Evolutionary conservation across 2,329 filamentous ascomycete genomes (phyloP).

Genomic region (Aspergillus sp.): DNA sequence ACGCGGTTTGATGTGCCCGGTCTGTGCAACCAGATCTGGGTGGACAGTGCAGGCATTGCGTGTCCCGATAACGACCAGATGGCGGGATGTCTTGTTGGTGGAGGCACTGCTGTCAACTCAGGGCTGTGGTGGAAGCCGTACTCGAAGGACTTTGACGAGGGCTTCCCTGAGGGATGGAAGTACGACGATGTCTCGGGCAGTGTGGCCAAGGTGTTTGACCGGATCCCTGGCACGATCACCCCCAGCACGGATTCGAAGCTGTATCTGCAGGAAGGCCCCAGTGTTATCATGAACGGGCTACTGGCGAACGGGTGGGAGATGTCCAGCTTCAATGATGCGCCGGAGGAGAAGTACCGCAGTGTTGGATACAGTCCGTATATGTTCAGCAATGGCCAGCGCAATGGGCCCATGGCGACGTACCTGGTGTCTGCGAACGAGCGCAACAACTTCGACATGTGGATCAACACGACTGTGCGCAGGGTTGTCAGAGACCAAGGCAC

Average conservation of each 20-base stretch:
- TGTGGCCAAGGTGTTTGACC: constrained; percentile 62
- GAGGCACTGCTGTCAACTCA: constrained; percentile 31
- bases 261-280: constrained; percentile 67
- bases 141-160: constrained; percentile 65
- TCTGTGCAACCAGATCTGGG: constrained; percentile 67
- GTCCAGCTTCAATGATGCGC: constrained; percentile 60
- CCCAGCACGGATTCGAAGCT: constrained; percentile 66
- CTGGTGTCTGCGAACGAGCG: constrained; percentile 61
- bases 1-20: constrained; percentile 29
- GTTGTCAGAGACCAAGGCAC: constrained; percentile 63
- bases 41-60: constrained; percentile 41
- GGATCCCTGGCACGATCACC: constrained; percentile 68
- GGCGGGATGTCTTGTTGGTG: constrained; percentile 27
- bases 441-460: constrained; percentile 66
- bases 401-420: constrained; percentile 71
- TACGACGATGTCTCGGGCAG: constrained; percentile 60
- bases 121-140: constrained; percentile 49
- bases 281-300: constrained; percentile 62
- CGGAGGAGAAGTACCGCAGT: constrained; percentile 64
- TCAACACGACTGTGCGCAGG: constrained; percentile 65
- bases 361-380: constrained; percentile 67
- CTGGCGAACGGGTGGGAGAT: constrained; percentile 61
- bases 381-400: constrained; percentile 65
- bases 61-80: constrained; percentile 63
- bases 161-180: constrained; percentile 73